A percentile compares a stretch with the other conserved stretches of the same genome.
Evolutionary conservation across 2,329 filamentous ascomycete genomes (phyloP).

Genomic region (Ophiostoma ulmi): DNA sequence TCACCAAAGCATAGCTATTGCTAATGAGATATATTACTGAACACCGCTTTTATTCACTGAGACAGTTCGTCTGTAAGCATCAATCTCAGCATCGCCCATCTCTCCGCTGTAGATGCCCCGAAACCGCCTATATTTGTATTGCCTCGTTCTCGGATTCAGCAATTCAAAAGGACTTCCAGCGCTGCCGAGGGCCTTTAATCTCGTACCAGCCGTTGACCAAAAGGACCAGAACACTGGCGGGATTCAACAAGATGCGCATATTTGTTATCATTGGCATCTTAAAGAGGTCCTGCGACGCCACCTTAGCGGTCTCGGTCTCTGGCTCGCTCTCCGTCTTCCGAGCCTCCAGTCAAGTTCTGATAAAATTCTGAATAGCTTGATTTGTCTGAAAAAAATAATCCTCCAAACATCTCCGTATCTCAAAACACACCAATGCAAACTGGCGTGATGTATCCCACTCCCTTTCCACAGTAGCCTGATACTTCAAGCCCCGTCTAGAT

Average conservation of each 20-base stretch:
- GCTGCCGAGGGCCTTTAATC: background rate
- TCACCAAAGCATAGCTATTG: background rate
- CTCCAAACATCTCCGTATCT: background rate
- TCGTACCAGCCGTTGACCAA: background rate
- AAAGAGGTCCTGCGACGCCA: background rate
- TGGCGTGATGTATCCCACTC: slow-evolving; percentile 15
- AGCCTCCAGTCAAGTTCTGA: background rate
- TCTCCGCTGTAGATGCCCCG: background rate
- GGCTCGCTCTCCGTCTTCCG: background rate
- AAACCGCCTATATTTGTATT: background rate
- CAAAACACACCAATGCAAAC: background rate
- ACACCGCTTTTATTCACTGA: background rate
- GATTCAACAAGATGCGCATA: background rate
- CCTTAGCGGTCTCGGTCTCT: background rate
- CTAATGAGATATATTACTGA: background rate
- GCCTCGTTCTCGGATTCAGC: background rate
- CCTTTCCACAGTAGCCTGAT: slow-evolving; percentile 14
- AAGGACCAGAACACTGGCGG: background rate
- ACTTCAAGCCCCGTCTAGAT: slow-evolving; percentile 11
- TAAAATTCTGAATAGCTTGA: no score
- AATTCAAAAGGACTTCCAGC: background rate
- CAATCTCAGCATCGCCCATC: background rate
- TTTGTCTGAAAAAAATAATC: background rate
- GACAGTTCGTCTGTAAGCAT: background rate
- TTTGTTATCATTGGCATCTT: background rate